Base-by-base conservation (phyloP, 1,139 yeast species). In the Zhuliangozyma blackwelliae region DNA sequence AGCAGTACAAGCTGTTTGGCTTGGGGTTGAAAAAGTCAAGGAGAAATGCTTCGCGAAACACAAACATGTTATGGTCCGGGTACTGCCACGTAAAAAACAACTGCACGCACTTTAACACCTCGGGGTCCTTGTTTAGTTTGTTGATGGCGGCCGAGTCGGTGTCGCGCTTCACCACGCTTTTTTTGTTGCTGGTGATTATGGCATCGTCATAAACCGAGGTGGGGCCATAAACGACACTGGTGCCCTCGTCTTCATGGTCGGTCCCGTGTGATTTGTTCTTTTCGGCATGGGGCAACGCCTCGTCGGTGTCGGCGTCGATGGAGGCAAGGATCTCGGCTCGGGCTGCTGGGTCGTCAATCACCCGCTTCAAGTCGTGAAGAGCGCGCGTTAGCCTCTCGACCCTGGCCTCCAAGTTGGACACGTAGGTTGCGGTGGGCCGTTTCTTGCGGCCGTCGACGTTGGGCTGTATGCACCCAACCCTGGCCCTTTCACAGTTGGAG, bases 51-150 rank as follows among this genome's bases (percentile, higher is more conserved):
- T 79, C 87, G 40, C 87, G 58, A 47, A 77, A 80, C 13, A 80
- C 68, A 48, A 79, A 79, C 65, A 77, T 68, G 49, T 76, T 76
- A 46, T 77, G 75, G 40, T 78, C 83, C 2, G 85, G 84, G 45
- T 80, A 80, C 42, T 77, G 74, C 82, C 83, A 79, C 25, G 72
- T 72, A 52, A 79, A 80, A 50, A 79, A 79, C 28, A 75, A 60
- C 37, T 76, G 71, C 28, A 79, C 53, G 43, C 81, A 75, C 33
- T 70, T 66, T 25, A 77, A 51, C 41, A 77, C 64, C 37, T 61
- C 75, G 2, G 64, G 63, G 44, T 68, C 69, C 29, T 60, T 59
- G 44, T 65, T 65, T 39, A 68, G 29, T 29, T 37, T 27, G 29
- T 39, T 29, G 20, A 46, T 44, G 22, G 36, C 27, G 11, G 37